phyloP scores from a whole-genome alignment of 2,329 filamentous ascomycete genomes.

The Sphaerulina vaccinii region DNA sequence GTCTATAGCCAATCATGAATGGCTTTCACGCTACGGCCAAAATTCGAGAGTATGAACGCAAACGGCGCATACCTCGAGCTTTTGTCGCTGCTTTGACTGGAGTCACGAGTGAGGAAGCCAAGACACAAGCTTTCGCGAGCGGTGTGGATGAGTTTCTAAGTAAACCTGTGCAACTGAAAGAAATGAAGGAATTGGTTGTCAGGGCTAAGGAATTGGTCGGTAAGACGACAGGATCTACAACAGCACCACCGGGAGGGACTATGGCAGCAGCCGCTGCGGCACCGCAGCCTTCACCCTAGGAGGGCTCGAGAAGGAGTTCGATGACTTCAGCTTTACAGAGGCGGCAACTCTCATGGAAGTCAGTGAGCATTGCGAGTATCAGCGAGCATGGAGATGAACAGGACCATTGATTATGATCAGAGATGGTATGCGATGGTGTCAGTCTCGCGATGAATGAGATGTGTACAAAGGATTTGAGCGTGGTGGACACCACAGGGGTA shows the following conservation, averaged over 20 bases:
- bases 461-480: not conserved
- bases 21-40: constrained; percentile 25
- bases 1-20: constrained; percentile 17
- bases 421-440: not conserved
- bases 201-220: not conserved
- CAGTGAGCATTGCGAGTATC: too few relatives aligned
- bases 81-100: constrained; percentile 32
- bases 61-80: constrained; percentile 7
- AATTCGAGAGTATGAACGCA: constrained; percentile 24
- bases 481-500: not conserved
- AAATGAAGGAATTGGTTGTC: constrained; percentile 5
- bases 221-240: not conserved
- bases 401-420: not conserved
- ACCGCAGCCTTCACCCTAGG: too few relatives aligned
- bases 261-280: too few relatives aligned
- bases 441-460: not conserved
- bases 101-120: constrained; percentile 25
- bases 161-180: constrained; percentile 30
- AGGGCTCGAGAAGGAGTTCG: too few relatives aligned
- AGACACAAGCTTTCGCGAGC: constrained; percentile 22
- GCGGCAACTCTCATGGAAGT: too few relatives aligned
- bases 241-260: not conserved
- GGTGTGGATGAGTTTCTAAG: constrained; percentile 32
- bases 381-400: not conserved
- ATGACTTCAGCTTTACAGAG: too few relatives aligned